A percentile compares a stretch with the other conserved stretches of the same genome.
phyloP scores from a whole-genome alignment of 345 rosid genomes.

The Eucalyptus victrix region DNA sequence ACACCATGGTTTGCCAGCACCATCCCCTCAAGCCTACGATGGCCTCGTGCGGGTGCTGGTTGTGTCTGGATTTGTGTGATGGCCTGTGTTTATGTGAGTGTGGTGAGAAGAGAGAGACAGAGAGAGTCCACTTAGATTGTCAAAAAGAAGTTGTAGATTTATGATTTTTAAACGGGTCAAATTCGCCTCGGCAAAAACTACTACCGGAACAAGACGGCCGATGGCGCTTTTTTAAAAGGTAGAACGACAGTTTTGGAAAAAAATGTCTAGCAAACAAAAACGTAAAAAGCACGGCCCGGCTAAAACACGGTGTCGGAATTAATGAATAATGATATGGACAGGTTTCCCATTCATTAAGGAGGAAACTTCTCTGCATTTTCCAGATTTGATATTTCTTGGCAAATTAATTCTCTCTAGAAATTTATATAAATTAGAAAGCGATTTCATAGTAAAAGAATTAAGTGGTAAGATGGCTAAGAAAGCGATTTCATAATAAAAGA shows the following conservation, averaged over 20 bases:
- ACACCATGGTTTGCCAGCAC: not conserved
- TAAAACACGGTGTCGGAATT: no score
- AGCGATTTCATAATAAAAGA: not conserved
- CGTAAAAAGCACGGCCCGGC: no score
- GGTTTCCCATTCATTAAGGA: rapidly evolving
- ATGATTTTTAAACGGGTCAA: not conserved
- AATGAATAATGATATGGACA: no score
- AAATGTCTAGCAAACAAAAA: not conserved
- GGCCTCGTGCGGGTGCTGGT: not conserved
- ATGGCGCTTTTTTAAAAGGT: not conserved
- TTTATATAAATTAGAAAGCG: not conserved
- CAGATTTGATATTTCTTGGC: no score
- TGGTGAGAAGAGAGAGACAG: not conserved
- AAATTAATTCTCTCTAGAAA: no score
- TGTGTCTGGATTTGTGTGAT: not conserved
- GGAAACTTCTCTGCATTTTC: no score
- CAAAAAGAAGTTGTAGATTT: not conserved
- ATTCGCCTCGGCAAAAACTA: not conserved
- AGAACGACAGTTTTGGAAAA: not conserved
- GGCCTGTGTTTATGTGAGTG: not conserved
- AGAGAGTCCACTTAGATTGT: not conserved
- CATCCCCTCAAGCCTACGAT: not conserved
- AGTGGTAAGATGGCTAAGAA: not conserved
- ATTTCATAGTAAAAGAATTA: not conserved
- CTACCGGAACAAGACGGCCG: not conserved